Evolutionary conservation across 2,329 filamentous ascomycete genomes (phyloP), one percentile per base, ranked within the genome.

Genomic region (Exophiala dermatitidis): DNA sequence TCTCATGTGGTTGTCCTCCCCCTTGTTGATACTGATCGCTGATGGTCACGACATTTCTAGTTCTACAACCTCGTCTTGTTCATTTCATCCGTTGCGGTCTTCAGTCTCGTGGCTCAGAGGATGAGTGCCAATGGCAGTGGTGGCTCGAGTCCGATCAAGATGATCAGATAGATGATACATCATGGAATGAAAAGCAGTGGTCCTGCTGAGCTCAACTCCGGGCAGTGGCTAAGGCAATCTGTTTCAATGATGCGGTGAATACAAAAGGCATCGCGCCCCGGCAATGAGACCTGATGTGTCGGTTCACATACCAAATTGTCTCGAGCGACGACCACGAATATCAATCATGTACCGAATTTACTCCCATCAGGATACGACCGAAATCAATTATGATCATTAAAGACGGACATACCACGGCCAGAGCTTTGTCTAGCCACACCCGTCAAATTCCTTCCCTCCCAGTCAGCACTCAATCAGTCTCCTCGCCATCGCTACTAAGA

Each of bases 1-100:
- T 10, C 4, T 6, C 28, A 31, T n/a, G 41, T 3, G 3, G 41
- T 19, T 19, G 19, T 38, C n/a, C 5, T n/a, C 26, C n/a, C 6
- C 37, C 29, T 12, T 9, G 36, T 42, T 52, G 41, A 48, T 33
- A 19, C 19, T 19, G 19, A 19, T 38, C 19, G 19, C 36, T 38
- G 5, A 38, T 38, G 36, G 36, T 26, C 52, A 5, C 19, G 36
- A 5, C 19, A 12, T 12, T n/a, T n/a, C 36, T 64, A 95, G 93
- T 98, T 98, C 70, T 98, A 98, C 73, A 97, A 98, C 66, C 82
- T 95, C 0, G 90, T 96, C 1, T 76, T 97, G 1, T 98, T 97
- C 74, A 91, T 98, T 77, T 93, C 90, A 28, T 96, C 93, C 0
- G 87, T 98, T 28, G 90, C 91, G 5, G 83, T 95, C 56, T 96